These are phyloP conservation scores for Fomitopsis serialis DNA, from an alignment of 768 basidiomycete genomes.

Conservation along the genomic window DNA sequence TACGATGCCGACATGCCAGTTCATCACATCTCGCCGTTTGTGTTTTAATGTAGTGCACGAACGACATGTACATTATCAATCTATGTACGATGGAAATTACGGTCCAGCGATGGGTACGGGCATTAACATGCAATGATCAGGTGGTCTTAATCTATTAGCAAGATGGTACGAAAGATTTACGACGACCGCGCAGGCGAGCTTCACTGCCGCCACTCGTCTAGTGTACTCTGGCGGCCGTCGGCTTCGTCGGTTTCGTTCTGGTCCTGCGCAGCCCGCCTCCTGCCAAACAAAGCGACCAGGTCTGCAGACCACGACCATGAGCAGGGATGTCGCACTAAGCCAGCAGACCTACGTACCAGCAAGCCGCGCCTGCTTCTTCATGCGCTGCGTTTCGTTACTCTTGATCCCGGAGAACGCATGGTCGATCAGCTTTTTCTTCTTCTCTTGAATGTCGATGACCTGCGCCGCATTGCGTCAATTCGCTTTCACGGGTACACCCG, in stretches of 20 bases:
- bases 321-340: background rate
- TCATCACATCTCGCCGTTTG: background rate
- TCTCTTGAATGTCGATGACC: slow-evolving; percentile 83
- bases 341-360: slow-evolving; percentile 47
- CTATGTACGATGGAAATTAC: background rate
- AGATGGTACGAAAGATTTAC: too few relatives aligned
- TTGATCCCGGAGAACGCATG: slow-evolving; percentile 86
- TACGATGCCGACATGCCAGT: background rate
- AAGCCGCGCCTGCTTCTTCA: slow-evolving; percentile 75
- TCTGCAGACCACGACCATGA: slow-evolving; percentile 31
- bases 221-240: slow-evolving; percentile 7
- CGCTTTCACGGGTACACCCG: background rate
- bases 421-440: slow-evolving; percentile 74
- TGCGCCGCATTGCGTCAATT: slow-evolving; percentile 13
- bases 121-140: too few relatives aligned
- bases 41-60: background rate
- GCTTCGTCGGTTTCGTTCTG: background rate
- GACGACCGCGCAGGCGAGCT: too few relatives aligned
- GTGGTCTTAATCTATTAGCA: too few relatives aligned
- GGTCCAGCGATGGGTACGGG: background rate
- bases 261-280: slow-evolving; percentile 25
- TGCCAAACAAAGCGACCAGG: slow-evolving; percentile 53
- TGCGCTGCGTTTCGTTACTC: slow-evolving; percentile 64
- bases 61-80: background rate
- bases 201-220: slow-evolving; percentile 12